phyloP scores from a whole-genome alignment of 495 filamentous ascomycete genomes.

The Neurospora sp. region DNA sequence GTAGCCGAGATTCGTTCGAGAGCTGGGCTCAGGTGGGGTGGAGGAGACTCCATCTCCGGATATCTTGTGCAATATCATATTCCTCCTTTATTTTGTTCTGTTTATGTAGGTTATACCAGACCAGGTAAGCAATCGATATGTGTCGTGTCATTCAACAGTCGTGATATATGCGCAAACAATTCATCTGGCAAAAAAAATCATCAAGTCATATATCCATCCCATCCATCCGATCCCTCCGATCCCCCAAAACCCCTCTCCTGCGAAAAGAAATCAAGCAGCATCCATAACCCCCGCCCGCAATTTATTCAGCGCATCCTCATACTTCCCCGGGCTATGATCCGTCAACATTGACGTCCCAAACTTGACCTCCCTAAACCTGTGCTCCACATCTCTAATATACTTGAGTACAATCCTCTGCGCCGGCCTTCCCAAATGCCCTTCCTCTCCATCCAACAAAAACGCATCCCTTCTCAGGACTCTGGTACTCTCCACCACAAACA shows the following conservation, averaged over 20 bases:
- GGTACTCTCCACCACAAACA: slow-evolving; percentile 61
- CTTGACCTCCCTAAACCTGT: slow-evolving; percentile 56
- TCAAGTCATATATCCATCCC: not conserved
- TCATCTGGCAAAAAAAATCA: not conserved
- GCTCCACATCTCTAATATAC: slow-evolving; percentile 57
- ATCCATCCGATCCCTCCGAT: not conserved
- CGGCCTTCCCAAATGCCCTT: slow-evolving; percentile 43
- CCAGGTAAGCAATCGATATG: not conserved
- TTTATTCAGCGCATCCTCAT: slow-evolving; percentile 47
- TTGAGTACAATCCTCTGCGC: slow-evolving; percentile 56
- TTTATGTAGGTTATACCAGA: not conserved
- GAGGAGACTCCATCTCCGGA: not conserved
- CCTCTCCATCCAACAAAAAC: slow-evolving; percentile 31
- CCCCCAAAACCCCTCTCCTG: not conserved
- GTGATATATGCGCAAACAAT: not conserved
- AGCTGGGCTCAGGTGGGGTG: not conserved
- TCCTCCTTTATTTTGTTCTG: not conserved
- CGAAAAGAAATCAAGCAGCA: not conserved
- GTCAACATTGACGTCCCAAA: slow-evolving; percentile 66
- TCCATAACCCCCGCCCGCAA: slow-evolving; percentile 26
- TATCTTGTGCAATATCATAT: not conserved
- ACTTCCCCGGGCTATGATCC: slow-evolving; percentile 67
- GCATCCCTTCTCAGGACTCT: slow-evolving; percentile 50
- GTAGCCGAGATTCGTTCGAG: not conserved
- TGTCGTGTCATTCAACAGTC: not conserved